A percentile compares a stretch with the other conserved stretches of the same genome.
phyloP scores from a whole-genome alignment of 345 rosid genomes.

The Sonneratia caseolaris region DNA sequence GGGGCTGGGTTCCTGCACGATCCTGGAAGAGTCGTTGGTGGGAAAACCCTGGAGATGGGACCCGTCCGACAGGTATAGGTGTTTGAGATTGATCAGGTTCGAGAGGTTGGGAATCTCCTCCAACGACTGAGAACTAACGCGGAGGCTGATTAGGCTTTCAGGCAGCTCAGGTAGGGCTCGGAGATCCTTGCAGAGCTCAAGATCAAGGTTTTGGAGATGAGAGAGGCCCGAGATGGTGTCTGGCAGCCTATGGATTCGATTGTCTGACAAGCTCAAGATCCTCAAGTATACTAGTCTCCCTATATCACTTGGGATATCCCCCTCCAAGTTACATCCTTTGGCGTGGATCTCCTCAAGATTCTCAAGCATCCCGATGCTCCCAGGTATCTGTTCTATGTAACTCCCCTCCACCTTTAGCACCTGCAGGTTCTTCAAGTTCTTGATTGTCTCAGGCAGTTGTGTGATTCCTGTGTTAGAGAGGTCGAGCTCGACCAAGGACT shows the following conservation, averaged over 20 bases:
- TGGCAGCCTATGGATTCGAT: slow-evolving; percentile 4
- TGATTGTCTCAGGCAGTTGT: slow-evolving; percentile 10
- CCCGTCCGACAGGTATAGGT: slow-evolving; percentile 10
- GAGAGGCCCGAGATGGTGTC: slow-evolving; percentile 12
- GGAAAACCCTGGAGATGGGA: slow-evolving; percentile 16
- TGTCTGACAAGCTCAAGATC: slow-evolving; percentile 9
- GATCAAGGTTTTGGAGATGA: slow-evolving; percentile 11
- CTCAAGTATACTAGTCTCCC: slow-evolving; percentile 8
- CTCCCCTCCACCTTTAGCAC: slow-evolving; percentile 13
- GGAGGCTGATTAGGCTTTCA: slow-evolving; percentile 8
- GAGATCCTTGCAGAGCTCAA: slow-evolving; percentile 13
- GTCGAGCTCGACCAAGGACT: slow-evolving; percentile 13
- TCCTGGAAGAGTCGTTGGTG: slow-evolving; percentile 5
- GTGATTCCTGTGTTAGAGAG: slow-evolving; percentile 15
- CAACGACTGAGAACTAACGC: slow-evolving; percentile 13
- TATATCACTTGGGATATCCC: slow-evolving; percentile 13
- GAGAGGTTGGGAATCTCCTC: slow-evolving; percentile 13
- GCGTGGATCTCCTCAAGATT: slow-evolving; percentile 18
- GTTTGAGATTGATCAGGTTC: slow-evolving; percentile 8
- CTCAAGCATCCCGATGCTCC: slow-evolving; percentile 14
- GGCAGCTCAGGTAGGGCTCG: slow-evolving; percentile 12
- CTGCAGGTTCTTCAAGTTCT: slow-evolving; percentile 9
- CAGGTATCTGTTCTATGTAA: slow-evolving; percentile 10
- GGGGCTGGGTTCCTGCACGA: slow-evolving; percentile 8
- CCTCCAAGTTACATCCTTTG: slow-evolving; percentile 16